Percentiles rank a stretch among this genome's conserved stretches.
Evolutionary conservation across 345 rosid species (phyloP).

Genomic region (Boechera divaricarpa): DNA sequence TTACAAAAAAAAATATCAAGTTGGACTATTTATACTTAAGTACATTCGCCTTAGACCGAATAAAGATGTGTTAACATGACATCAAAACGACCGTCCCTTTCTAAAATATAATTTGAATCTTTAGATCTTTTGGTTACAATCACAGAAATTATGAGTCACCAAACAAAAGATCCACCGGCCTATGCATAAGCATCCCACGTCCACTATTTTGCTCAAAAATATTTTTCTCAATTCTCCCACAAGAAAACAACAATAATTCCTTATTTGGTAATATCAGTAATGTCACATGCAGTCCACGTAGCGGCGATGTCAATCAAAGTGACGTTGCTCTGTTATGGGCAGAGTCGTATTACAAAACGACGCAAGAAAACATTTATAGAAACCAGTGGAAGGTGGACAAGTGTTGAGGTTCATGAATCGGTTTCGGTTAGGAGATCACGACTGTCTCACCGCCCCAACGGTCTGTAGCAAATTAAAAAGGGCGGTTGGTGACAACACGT

Average conservation of each 20-base stretch:
- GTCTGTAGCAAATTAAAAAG: constrained; percentile 15
- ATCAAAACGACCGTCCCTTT: constrained; percentile 29
- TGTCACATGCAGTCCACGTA: constrained; percentile 32
- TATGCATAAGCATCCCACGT: constrained; percentile 41
- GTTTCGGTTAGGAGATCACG: constrained; percentile 40
- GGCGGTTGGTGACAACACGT: constrained; percentile 38
- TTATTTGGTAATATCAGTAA: constrained; percentile 13
- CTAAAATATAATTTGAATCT: constrained; percentile 27
- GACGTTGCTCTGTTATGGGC: constrained; percentile 28
- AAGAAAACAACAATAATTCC: neutral
- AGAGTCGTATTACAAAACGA: neutral
- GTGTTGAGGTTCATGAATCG: constrained; percentile 34
- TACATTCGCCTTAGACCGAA: neutral
- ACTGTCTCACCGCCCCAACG: constrained; percentile 45
- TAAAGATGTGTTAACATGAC: constrained; percentile 22
- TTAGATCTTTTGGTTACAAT: constrained; percentile 9
- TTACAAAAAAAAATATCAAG: neutral
- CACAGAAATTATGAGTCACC: constrained; percentile 16
- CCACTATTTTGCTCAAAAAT: constrained; percentile 3
- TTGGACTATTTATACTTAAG: constrained; percentile 9
- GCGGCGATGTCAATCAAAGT: constrained; percentile 1
- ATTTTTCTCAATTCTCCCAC: neutral
- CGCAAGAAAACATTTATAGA: constrained; percentile 24
- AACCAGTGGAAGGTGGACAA: constrained; percentile 21
- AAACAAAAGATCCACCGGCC: constrained; percentile 41